These are phyloP conservation scores for Lodderomyces oxycetoniae DNA, from an alignment of 1,139 yeast genomes.

Conservation along the genomic window DNA sequence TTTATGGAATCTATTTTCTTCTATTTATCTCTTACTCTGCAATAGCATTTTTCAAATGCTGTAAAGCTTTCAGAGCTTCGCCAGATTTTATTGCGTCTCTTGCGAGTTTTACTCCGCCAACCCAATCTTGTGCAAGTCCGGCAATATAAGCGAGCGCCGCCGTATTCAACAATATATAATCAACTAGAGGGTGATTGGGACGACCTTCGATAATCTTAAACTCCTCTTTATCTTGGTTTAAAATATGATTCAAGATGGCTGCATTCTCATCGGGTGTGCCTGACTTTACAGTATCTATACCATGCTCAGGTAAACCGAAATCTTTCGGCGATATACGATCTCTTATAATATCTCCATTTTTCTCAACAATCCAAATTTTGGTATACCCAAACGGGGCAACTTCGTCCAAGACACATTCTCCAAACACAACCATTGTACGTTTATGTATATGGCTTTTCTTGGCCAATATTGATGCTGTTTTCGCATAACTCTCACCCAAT, in stretches of 20 bases:
- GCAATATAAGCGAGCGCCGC: conserved; percentile 81
- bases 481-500: conserved; percentile 79
- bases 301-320: conserved; percentile 77
- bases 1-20: not conserved
- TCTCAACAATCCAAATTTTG: conserved; percentile 69
- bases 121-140: conserved; percentile 65
- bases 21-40: not conserved
- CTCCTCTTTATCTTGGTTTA: conserved; percentile 47
- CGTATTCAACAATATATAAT: conserved; percentile 81
- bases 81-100: conserved; percentile 64
- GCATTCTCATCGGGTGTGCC: conserved; percentile 91
- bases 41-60: conserved; percentile 32
- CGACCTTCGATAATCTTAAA: conserved; percentile 25
- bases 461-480: conserved; percentile 60
- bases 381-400: conserved; percentile 85
- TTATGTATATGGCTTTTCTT: conserved; percentile 40
- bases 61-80: conserved; percentile 55
- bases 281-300: conserved; percentile 62
- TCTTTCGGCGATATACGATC: conserved; percentile 54
- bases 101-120: conserved; percentile 73
- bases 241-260: conserved; percentile 48
- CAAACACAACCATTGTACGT: conserved; percentile 84
- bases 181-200: conserved; percentile 61
- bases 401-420: conserved; percentile 86
- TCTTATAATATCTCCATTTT: conserved; percentile 33